Base-by-base conservation (phyloP, 345 rosid genomes). In the Arabidopsis suecica region DNA sequence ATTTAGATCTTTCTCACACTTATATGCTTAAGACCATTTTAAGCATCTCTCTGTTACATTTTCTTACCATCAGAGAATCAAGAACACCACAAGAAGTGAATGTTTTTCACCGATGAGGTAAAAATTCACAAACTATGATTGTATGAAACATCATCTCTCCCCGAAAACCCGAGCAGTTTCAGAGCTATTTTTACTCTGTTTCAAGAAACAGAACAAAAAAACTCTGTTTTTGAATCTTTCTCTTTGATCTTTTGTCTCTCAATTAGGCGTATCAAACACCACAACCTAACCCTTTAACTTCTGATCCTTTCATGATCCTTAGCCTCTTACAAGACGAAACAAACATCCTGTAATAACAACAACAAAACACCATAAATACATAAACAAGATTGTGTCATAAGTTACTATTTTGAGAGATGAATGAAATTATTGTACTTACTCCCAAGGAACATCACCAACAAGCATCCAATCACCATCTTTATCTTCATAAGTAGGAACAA, bases 391-490 rank as follows among this genome's bases (percentile, higher is more conserved):
- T 40, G 51, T 11, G 38, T 18, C 40, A 34, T 12, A 11, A 33
- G 60, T 51, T 2, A 12, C 7, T 50, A 16, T 12, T 28, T 38
- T 58, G 9, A 69, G 8, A 61, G 48, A 71, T 22, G 14, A 67
- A 44, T 38, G 38, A 49, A 20, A 2, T 5, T 48, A n/a, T 44
- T 48, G 1, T 10, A 74, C 82, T 79, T 74, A 79, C 74, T 84
- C 87, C 97, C 96, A 91, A 0, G 95, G 97, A 63, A 89, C 97
- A 82, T 91, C 97, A 33, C 97, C 94, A 55, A 89, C 89, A 12
- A 91, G 89, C 97, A 91, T 91, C 97, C 86, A 86, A 65, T 91
- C 97, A 60, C 96, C 88, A 78, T 91, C 97, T 71, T 89, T 91
- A 74, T 91, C 97, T 79, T 91, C 96, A 68, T 91, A 89, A 61